These are phyloP conservation scores for Trichoderma atrobrunneum DNA, from an alignment of 2,329 filamentous ascomycete species.

Conservation along the genomic window DNA sequence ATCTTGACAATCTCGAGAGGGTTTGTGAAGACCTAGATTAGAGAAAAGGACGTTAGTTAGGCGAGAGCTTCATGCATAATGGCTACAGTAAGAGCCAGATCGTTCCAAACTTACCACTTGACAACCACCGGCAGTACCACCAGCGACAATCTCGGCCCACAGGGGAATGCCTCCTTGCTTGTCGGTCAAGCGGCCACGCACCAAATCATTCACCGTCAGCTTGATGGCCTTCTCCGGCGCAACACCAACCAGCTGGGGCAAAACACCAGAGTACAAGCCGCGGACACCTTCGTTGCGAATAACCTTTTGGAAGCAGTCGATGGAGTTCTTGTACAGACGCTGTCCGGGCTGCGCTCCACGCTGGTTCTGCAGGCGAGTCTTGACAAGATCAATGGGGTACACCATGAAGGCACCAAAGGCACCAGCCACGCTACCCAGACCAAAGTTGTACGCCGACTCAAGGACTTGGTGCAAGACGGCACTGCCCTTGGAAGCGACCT, in stretches of 20 bases:
- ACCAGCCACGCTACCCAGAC: conserved; percentile 82
- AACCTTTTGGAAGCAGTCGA: conserved; percentile 93
- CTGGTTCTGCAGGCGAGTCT: conserved; percentile 98
- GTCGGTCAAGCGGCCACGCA: conserved; percentile 72
- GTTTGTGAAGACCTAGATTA: conserved; percentile 81
- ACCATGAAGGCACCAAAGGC: conserved; percentile 99
- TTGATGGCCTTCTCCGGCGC: conserved; percentile 99
- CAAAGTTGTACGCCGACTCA: conserved; percentile 84
- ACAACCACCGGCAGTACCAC: conserved; percentile 85
- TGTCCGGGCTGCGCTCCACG: conserved; percentile 78
- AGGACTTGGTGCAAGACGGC: conserved; percentile 56
- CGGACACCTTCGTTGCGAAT: conserved; percentile 85
- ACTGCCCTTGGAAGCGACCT: conserved; percentile 27
- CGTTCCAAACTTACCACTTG: conserved; percentile 73
- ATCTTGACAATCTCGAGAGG: conserved; percentile 99
- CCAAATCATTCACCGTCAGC: conserved; percentile 94
- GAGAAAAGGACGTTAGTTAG: not conserved
- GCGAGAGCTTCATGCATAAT: not conserved
- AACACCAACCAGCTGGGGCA: conserved; percentile 93
- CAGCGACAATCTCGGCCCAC: conserved; percentile 75
- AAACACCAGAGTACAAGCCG: conserved; percentile 89
- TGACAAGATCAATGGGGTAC: conserved; percentile 97
- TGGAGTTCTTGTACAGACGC: conserved; percentile 91
- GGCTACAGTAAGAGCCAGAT: not conserved
- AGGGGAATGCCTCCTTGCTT: conserved; percentile 72